Base-by-base conservation (phyloP, 1,139 yeast species). In the Hemisphaericaspora subhashii region DNA sequence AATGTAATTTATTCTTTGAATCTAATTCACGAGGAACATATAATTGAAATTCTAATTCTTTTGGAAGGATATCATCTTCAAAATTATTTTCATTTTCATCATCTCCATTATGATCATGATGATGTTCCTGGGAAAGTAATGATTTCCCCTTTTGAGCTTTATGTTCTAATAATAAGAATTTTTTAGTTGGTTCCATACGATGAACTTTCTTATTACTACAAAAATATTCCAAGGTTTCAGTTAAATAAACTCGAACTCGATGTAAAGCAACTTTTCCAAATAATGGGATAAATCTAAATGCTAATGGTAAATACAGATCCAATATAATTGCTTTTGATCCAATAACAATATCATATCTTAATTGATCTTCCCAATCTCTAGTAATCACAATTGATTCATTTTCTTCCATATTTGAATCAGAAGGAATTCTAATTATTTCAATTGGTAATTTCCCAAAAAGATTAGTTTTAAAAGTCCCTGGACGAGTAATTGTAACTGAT, bases 341-440 rank as follows among this genome's bases (percentile, higher is more conserved):
- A 40, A 92, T 83, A 21, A 88, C 83, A 36, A 92, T 88, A 55
- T 92, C 97, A 56, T 92, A 92, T 50, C 83, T 82, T 30, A 92
- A 62, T 55, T 86, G 89, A 56, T 86, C 90, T 58, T 92, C 98
- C 98, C 98, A 92, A 50, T 86, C 92, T 47, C 95, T 73, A 12
- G 86, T 74, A 30, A 92, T 89, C 5, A 89, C 87, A 39, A 92
- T 92, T 0, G 98, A 98, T 57, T 92, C 98, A 45, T 86, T 83
- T 53, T 87, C 90, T 57, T 92, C 98, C 30, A 84, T 74, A 38
- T 88, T 86, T 32, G 77, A 78, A 43, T 85, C 90, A 0, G 88
- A 74, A 7, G 90, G 92, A 0, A 89, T 75, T 46, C 98, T 70
- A 5, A 92, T 77, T 18, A 92, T 67, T 4, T 69, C 71, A 1